A percentile compares a stretch with the other conserved stretches of the same genome.
Conservation (phyloP, 345 rosid species). For the Euphorbia peplus region DNA sequence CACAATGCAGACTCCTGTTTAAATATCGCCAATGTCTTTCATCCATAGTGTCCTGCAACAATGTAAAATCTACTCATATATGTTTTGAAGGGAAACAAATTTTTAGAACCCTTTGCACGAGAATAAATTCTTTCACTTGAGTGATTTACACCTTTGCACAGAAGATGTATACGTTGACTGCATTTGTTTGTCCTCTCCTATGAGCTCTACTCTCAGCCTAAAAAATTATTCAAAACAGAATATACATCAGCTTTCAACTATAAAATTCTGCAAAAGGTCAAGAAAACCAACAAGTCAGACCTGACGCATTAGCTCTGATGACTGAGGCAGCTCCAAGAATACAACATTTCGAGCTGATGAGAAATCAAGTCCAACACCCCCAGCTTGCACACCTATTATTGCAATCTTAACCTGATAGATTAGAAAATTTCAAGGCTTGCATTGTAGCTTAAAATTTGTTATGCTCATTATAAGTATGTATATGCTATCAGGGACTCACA, state of each 20-base stretch:
- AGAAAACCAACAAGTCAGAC: conserved; percentile 28
- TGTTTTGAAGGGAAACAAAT: conserved; percentile 10
- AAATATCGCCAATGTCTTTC: conserved; percentile 72
- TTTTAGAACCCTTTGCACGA: conserved; percentile 5
- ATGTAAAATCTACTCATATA: conserved; percentile 13
- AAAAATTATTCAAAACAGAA: conserved; percentile 15
- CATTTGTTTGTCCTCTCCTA: conserved; percentile 80
- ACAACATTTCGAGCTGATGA: conserved; percentile 87
- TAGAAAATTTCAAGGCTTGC: neutral
- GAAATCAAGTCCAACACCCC: conserved; percentile 93
- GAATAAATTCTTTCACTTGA: conserved; percentile 1
- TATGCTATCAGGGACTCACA: neutral
- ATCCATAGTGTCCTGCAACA: conserved; percentile 70
- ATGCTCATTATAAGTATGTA: neutral
- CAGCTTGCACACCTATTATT: conserved; percentile 86
- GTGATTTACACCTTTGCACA: conserved; percentile 63
- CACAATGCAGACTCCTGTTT: conserved; percentile 70
- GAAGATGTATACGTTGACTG: conserved; percentile 84
- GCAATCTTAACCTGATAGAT: conserved; percentile 69
- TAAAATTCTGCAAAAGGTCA: neutral
- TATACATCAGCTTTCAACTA: conserved; percentile 2
- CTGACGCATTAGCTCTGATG: conserved; percentile 92
- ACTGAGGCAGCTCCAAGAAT: conserved; percentile 86
- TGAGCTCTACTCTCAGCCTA: conserved; percentile 99
- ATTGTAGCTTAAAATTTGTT: neutral